A percentile compares a stretch with the other conserved stretches of the same genome.
These are phyloP conservation scores for Hypoxylon cercidicola DNA, from an alignment of 495 filamentous ascomycete genomes.

Conservation along the genomic window DNA sequence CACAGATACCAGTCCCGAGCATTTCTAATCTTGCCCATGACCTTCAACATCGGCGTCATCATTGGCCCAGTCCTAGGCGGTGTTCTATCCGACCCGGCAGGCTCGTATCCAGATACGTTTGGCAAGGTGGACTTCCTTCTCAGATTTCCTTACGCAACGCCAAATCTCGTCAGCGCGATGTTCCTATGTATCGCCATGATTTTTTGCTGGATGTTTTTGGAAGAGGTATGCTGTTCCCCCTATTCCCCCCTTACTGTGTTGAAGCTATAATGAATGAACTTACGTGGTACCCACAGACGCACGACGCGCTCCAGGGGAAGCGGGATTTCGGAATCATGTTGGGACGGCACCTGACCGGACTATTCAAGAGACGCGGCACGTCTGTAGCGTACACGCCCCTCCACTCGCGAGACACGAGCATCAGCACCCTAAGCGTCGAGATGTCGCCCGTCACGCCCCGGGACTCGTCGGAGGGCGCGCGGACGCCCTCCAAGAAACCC, in stretches of 20 bases:
- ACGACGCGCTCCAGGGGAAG: conserved; percentile 57
- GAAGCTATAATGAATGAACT: conserved; percentile 16
- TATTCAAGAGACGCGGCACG: conserved; percentile 33
- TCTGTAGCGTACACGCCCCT: conserved; percentile 40
- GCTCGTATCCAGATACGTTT: conserved; percentile 73
- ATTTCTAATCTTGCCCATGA: conserved; percentile 76
- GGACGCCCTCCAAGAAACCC: conserved; percentile 6
- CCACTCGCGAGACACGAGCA: conserved; percentile 37
- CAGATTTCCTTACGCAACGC: conserved; percentile 77
- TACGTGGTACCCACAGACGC: conserved; percentile 59
- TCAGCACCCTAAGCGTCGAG: conserved; percentile 42
- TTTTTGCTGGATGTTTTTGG: conserved; percentile 70
- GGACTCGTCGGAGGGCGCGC: conserved; percentile 17
- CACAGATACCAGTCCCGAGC: conserved; percentile 68
- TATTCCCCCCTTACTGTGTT: not conserved
- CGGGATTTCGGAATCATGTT: conserved; percentile 61
- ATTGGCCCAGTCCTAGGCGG: conserved; percentile 82
- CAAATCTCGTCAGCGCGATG: conserved; percentile 76
- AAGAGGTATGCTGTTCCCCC: conserved; percentile 65
- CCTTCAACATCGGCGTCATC: conserved; percentile 81
- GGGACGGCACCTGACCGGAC: conserved; percentile 40
- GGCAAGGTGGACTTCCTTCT: conserved; percentile 74
- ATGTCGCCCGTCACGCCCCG: conserved; percentile 43
- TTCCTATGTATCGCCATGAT: conserved; percentile 68
- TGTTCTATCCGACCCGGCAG: conserved; percentile 77